A percentile compares a stretch with the other conserved stretches of the same genome.
These are phyloP conservation scores for Aspergillus nomiae DNA, from an alignment of 2,329 filamentous ascomycete genomes.

Conservation along the genomic window DNA sequence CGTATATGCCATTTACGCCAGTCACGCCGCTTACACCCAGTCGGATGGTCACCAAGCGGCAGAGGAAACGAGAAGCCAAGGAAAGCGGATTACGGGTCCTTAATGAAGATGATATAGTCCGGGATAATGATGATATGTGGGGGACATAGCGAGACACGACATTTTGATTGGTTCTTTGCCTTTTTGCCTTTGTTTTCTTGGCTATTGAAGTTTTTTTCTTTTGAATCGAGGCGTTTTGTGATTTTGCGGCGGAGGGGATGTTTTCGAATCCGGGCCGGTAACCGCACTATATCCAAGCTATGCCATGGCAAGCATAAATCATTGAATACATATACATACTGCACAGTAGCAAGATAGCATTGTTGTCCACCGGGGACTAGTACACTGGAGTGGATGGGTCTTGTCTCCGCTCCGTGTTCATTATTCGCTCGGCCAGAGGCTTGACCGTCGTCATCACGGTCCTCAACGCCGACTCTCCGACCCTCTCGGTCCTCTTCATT, in stretches of 20 bases:
- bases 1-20: slow-evolving; percentile 54
- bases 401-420: neutral
- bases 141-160: slow-evolving; percentile 24
- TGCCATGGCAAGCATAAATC: neutral
- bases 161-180: neutral
- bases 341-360: too few relatives aligned
- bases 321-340: neutral
- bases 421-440: neutral
- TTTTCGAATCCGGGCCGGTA: too few relatives aligned
- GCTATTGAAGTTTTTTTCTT: neutral
- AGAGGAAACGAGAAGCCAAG: slow-evolving; percentile 45
- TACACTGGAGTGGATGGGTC: neutral
- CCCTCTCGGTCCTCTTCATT: neutral
- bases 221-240: neutral
- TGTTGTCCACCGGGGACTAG: too few relatives aligned
- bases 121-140: slow-evolving; percentile 51
- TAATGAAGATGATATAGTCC: slow-evolving; percentile 50
- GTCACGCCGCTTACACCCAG: slow-evolving; percentile 53
- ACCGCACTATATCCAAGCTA: neutral
- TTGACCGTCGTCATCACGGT: neutral
- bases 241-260: neutral
- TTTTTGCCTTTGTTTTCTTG: neutral
- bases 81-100: slow-evolving; percentile 47
- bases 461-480: neutral
- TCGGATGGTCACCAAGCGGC: slow-evolving; percentile 46